A percentile compares a stretch with the other conserved stretches of the same genome.
These are phyloP conservation scores for Isoetes taiwanensis DNA, from an alignment of 75 land plant species.

Conservation along the genomic window DNA sequence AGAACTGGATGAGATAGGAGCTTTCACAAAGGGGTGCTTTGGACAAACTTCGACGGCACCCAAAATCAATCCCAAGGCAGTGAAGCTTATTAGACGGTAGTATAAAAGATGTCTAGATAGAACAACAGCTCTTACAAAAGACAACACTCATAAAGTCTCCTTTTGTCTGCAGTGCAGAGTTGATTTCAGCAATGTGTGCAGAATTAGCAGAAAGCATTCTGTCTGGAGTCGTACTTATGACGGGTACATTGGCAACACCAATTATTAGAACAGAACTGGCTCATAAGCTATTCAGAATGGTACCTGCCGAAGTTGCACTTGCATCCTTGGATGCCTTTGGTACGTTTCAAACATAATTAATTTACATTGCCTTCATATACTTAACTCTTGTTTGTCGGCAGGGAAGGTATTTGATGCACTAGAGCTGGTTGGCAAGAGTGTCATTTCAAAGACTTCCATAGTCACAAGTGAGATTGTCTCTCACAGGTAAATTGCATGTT, in stretches of 20 bases:
- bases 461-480: background rate
- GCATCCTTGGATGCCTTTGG: slow-evolving; percentile 3
- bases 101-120: no score
- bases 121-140: background rate
- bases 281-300: background rate
- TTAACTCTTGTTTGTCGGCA: background rate
- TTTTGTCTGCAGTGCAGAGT: background rate
- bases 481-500: background rate
- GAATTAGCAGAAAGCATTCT: background rate
- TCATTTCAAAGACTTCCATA: background rate
- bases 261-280: background rate
- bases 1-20: background rate
- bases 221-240: background rate
- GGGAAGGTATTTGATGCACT: background rate
- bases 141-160: background rate
- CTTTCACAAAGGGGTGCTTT: background rate
- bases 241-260: background rate
- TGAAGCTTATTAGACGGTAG: background rate
- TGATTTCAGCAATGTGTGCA: background rate
- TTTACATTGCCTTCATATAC: no score
- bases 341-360: no score
- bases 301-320: slow-evolving; percentile 4
- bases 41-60: background rate
- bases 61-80: background rate
- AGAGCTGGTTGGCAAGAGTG: background rate